phyloP scores from a whole-genome alignment of 2,329 filamentous ascomycete species.

The Bimuria novae-zelandiae region DNA sequence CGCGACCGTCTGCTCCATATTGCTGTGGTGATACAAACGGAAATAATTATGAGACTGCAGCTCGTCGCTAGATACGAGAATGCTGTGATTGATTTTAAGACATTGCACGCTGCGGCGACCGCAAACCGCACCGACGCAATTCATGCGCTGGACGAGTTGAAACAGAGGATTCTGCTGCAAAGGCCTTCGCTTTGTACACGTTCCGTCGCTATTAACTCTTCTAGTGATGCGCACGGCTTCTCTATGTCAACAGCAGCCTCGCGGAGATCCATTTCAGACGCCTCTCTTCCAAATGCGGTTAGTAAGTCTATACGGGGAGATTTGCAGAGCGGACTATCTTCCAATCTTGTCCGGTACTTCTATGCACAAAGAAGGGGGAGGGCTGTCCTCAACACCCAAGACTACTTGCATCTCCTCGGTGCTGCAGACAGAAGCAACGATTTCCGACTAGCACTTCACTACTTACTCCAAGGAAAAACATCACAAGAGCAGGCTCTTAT shows the following conservation, averaged over 20 bases:
- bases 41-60: slow-evolving; percentile 47
- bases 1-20: slow-evolving; percentile 45
- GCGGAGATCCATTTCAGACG: slow-evolving; percentile 19
- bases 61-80: slow-evolving; percentile 42
- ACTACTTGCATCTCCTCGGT: slow-evolving; percentile 4
- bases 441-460: slow-evolving; percentile 29
- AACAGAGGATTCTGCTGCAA: slow-evolving; percentile 40
- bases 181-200: slow-evolving; percentile 27
- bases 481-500: slow-evolving; percentile 26
- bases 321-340: slow-evolving; percentile 20
- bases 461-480: slow-evolving; percentile 23
- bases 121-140: slow-evolving; percentile 42
- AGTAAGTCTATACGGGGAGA: slow-evolving; percentile 20
- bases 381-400: slow-evolving; percentile 13
- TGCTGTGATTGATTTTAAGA: slow-evolving; percentile 39
- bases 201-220: slow-evolving; percentile 4
- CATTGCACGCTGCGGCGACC: slow-evolving; percentile 45
- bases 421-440: slow-evolving; percentile 15
- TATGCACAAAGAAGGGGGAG: slow-evolving; percentile 22
- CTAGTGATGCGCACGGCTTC: slow-evolving; percentile 12
- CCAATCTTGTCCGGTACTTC: slow-evolving; percentile 29
- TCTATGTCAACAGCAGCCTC: slow-evolving; percentile 21
- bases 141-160: slow-evolving; percentile 41
- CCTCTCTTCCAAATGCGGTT: slow-evolving; percentile 26
- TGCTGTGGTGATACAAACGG: slow-evolving; percentile 46